phyloP scores from a whole-genome alignment of 495 filamentous ascomycete genomes.

The Friedmanniomyces endolithicus region DNA sequence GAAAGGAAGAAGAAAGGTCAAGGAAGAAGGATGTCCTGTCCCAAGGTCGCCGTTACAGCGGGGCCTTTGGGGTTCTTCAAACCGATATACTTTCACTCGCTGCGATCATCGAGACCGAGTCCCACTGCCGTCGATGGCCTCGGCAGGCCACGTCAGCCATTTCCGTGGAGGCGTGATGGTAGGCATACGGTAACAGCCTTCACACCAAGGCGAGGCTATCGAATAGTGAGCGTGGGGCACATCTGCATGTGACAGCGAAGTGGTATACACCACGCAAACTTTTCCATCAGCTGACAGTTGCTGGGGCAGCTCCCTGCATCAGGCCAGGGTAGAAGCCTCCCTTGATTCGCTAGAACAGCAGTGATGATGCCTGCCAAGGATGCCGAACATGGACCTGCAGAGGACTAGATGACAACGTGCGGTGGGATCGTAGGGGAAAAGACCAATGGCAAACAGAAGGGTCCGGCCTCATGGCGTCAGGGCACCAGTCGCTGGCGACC shows the following conservation, averaged over 20 bases:
- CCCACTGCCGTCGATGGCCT: too few species aligned
- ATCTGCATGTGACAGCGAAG: background rate
- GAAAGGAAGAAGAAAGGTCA: background rate
- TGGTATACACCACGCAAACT: background rate
- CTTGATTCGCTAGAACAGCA: background rate
- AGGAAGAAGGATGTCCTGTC: background rate
- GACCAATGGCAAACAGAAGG: background rate
- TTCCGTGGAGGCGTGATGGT: background rate
- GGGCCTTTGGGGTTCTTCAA: too few species aligned
- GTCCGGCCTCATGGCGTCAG: background rate
- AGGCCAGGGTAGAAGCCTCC: background rate
- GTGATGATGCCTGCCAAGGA: slow-evolving; percentile 2
- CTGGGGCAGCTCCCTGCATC: background rate
- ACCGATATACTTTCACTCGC: too few species aligned
- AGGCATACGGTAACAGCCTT: too few species aligned
- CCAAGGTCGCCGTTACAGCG: too few species aligned
- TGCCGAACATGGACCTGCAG: background rate
- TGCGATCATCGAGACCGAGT: too few species aligned
- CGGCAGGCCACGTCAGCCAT: slow-evolving; percentile 9
- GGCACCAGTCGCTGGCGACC: background rate
- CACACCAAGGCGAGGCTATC: background rate
- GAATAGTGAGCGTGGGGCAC: background rate
- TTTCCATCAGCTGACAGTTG: background rate
- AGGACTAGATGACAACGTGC: background rate
- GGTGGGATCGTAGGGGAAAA: background rate